Base-by-base conservation (phyloP, 1,284 basidiomycete genomes). In the Boletus holoroseus region DNA sequence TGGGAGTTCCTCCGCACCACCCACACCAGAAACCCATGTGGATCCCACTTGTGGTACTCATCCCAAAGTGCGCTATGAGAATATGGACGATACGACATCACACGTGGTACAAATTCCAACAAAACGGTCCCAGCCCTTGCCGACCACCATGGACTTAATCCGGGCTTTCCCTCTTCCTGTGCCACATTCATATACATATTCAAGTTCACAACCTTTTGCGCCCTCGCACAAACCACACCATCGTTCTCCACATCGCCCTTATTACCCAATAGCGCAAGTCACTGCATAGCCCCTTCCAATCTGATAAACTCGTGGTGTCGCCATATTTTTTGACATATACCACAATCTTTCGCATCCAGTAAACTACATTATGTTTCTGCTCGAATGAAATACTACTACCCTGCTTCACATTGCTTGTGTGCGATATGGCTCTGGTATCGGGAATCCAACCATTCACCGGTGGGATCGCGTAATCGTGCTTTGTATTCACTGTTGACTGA, bases 291-390 rank as follows among this genome's bases (percentile, higher is more conserved):
- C 3, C 45, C 2, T 22, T 22, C 15, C 24, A 0, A 18, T 49
- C 32, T 44, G 15, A 30, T 24, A 32, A 43, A 42, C 42, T 34
- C 37, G 68, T 69, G 63, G 64, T 65, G 65, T 68, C 60, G 48
- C 53, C 58, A 68, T 66, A 67, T 66, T 68, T 69, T 64, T 53
- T 58, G 62, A 62, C 63, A 61, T 56, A 63, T 66, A 62, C 62
- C 62, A 53, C 61, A 51, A 31, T 28, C 26, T 0, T 51, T 52
- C 12, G 36, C 51, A 64, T 51, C 43, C 45, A 40, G 40, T 45
- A 47, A 24, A 43, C 1, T 56, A 39, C 37, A 30, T 24, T 12
- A 31, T 55, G 38, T 38, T n/a, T 39, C 27, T 26, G 16, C 2
- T 28, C n/a, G 22, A 55, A 62, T 40, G 36, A 40, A 41, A 47